phyloP scores from a whole-genome alignment of 2,329 filamentous ascomycete species.

The Ustulina deusta region DNA sequence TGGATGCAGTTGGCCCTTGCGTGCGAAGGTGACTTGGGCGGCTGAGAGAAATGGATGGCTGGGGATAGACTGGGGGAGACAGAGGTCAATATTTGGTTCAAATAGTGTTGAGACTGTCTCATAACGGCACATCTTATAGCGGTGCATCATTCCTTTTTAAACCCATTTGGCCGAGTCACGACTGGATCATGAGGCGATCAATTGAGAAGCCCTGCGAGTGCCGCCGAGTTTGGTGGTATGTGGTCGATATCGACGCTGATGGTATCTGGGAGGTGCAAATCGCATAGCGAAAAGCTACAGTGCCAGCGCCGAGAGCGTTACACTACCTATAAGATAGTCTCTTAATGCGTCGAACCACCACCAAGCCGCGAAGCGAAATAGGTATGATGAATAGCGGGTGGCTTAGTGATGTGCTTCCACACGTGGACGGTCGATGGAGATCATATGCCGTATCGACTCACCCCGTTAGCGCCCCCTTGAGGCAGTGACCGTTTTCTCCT shows the following conservation, averaged over 20 bases:
- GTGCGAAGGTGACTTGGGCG: not conserved
- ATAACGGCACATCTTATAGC: slow-evolving; percentile 2
- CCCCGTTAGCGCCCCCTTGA: slow-evolving; percentile 2
- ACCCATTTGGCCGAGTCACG: slow-evolving; percentile 23
- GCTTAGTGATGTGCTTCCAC: slow-evolving; percentile 30
- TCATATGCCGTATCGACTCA: slow-evolving; percentile 9
- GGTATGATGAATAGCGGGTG: slow-evolving; percentile 11
- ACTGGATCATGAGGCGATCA: not conserved
- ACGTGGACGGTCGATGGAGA: slow-evolving; percentile 3
- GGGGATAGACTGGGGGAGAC: no score
- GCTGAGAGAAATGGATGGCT: slow-evolving; percentile 14
- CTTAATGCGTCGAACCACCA: slow-evolving; percentile 6
- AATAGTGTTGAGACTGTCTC: slow-evolving; percentile 32
- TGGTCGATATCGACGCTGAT: slow-evolving; percentile 17
- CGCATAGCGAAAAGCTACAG: slow-evolving; percentile 34
- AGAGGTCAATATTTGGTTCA: slow-evolving; percentile 2
- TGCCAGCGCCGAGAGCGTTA: slow-evolving; percentile 1
- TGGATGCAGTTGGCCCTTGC: slow-evolving; percentile 2
- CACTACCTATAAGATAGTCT: no score
- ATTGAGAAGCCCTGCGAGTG: not conserved
- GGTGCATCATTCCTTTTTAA: not conserved
- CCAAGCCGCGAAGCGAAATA: slow-evolving; percentile 17
- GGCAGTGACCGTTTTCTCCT: slow-evolving; percentile 8
- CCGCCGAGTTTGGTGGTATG: slow-evolving; percentile 5
- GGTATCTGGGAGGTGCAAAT: slow-evolving; percentile 15